Base-by-base conservation (phyloP, 768 basidiomycete species). In the Suillus americanus region DNA sequence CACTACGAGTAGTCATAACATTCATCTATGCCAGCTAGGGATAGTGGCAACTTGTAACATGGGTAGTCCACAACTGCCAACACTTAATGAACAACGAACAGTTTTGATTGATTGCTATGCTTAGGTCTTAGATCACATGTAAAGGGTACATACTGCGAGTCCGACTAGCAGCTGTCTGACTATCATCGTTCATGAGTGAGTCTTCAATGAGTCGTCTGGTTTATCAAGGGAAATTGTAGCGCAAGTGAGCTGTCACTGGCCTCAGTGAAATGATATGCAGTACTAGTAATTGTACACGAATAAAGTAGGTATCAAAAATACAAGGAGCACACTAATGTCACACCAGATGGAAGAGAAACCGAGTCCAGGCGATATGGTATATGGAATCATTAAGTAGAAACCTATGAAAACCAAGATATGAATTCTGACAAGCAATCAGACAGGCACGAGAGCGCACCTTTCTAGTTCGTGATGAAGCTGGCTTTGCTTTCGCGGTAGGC, bases 401-500 rank as follows among this genome's bases (percentile, higher is more conserved):
- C 57, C 57, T 59, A 5, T 23, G 18, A 41, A 25, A 41, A 3
- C 9, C 1, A 12, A 8, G 14, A 28, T 28, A 38, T 59, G 38
- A 59, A 16, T 28, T 40, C 38, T 41, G 10, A 20, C 10, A 59
- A 41, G 10, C 3, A 28, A 40, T 20, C 18, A 28, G 40, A 57
- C 25, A 6, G 8, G 23, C 23, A 20, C 9, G 5, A 41, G 38
- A 59, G 18, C 25, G 6, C 20, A 59, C 57, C 40, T 41, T 59
- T 40, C 57, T 59, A 18, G 57, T 28, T 25, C 56, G 56, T 23
- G 56, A 57, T 28, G 63, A 64, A 33, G 48, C 2, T 18, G 33
- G 23, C 25, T 56, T 65, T 45, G 65, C 50, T 48, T 50, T 64
- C 3, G 72, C 40, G 6, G 68, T 57, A 35, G 70, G 64, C 65